These are phyloP conservation scores for Russula vinacea DNA, from an alignment of 768 basidiomycete genomes.

Conservation along the genomic window DNA sequence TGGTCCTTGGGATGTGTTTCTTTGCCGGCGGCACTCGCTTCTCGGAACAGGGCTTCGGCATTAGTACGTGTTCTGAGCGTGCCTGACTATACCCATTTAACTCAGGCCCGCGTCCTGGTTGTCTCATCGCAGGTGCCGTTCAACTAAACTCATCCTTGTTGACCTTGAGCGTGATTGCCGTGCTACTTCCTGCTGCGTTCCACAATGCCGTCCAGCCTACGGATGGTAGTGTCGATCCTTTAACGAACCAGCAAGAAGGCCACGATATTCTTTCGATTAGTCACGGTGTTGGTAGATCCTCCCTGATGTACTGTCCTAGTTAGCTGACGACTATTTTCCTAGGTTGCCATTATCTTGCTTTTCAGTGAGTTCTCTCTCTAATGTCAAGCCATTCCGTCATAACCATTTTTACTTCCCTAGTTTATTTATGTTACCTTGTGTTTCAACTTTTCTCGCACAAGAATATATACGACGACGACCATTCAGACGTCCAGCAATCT, in stretches of 20 bases:
- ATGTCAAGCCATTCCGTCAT: not conserved
- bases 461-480: slow-evolving; percentile 47
- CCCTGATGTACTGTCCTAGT: not conserved
- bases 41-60: slow-evolving; percentile 75
- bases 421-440: slow-evolving; percentile 50
- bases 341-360: slow-evolving; percentile 53
- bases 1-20: slow-evolving; percentile 85
- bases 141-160: slow-evolving; percentile 75
- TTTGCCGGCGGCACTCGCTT: slow-evolving; percentile 78
- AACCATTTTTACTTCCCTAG: slow-evolving; percentile 33
- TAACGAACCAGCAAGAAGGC: slow-evolving; percentile 38
- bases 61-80: slow-evolving; percentile 47
- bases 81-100: not conserved
- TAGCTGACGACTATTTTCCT: slow-evolving; percentile 1
- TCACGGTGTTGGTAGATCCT: slow-evolving; percentile 43
- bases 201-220: slow-evolving; percentile 49
- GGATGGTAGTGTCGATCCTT: slow-evolving; percentile 26
- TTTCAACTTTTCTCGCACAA: slow-evolving; percentile 58
- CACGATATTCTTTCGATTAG: slow-evolving; percentile 49
- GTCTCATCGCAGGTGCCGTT: slow-evolving; percentile 44
- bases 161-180: slow-evolving; percentile 74
- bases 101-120: not conserved
- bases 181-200: slow-evolving; percentile 78
- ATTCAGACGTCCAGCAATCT: slow-evolving; percentile 2
- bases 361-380: slow-evolving; percentile 41